These are phyloP conservation scores for Cyanophora paradoxa DNA, from an alignment of 78 protist species.

Conservation along the genomic window DNA sequence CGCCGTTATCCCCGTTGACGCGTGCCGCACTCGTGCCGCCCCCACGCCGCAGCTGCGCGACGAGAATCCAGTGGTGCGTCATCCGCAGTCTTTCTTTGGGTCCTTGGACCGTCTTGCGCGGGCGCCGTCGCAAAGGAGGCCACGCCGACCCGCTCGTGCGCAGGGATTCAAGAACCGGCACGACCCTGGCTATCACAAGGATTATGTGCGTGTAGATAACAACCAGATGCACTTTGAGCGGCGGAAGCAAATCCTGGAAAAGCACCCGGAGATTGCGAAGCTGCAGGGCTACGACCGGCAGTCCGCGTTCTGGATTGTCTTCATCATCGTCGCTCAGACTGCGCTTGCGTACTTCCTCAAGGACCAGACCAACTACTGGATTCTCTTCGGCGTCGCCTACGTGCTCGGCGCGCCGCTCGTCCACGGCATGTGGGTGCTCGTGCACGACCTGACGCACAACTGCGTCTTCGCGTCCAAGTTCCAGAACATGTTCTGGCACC, in stretches of 20 bases:
- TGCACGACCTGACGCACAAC: conserved; percentile 31
- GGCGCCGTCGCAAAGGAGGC: no score
- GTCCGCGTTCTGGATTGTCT: background rate
- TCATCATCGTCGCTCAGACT: background rate
- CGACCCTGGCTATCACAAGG: no score
- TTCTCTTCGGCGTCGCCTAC: background rate
- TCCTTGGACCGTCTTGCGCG: no score
- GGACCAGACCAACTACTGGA: background rate
- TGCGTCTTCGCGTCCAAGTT: background rate
- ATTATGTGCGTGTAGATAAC: no score
- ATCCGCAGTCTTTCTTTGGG: no score
- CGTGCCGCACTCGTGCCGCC: no score
- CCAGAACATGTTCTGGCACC: background rate
- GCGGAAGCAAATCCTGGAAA: background rate
- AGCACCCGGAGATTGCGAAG: background rate
- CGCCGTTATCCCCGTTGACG: no score
- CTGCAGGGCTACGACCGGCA: background rate
- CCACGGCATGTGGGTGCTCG: conserved; percentile 10
- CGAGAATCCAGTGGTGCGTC: no score
- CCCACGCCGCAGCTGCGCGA: no score
- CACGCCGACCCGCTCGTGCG: no score
- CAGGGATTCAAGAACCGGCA: no score
- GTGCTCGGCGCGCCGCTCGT: background rate
- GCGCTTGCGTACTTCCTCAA: background rate
- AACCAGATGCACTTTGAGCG: no score